These are phyloP conservation scores for Closterium sp. DNA, from an alignment of 139 green algal genomes.

Conservation along the genomic window DNA sequence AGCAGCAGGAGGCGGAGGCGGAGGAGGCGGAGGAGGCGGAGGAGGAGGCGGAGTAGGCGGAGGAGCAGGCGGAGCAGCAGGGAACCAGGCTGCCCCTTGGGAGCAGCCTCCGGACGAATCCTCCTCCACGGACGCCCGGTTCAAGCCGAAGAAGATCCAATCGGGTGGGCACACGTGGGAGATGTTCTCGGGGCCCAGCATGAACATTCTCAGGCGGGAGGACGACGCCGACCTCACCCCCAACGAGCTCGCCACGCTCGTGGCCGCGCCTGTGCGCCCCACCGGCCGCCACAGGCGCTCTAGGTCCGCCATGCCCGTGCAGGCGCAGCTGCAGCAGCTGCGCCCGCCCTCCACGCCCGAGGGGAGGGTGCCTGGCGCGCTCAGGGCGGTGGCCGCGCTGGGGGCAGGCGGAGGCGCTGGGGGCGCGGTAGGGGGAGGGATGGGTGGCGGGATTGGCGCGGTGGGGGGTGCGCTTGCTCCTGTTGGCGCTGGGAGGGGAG, in stretches of 20 bases:
- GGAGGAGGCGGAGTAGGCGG: background rate
- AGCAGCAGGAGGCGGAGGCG: background rate
- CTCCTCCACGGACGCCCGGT: background rate
- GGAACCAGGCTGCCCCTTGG: background rate
- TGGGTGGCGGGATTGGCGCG: background rate
- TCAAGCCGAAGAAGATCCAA: conserved; percentile 1
- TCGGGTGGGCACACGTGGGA: conserved; percentile 3
- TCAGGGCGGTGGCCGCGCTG: background rate
- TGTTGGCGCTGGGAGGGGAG: too few relatives aligned
- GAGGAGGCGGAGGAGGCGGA: background rate
- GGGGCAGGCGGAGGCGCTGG: background rate
- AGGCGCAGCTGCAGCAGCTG: background rate
- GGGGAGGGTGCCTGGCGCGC: background rate
- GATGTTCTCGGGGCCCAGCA: background rate
- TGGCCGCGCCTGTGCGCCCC: background rate
- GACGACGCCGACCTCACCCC: background rate
- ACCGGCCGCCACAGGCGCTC: background rate
- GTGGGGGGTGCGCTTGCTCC: background rate
- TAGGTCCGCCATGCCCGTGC: background rate
- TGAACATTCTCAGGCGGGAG: background rate
- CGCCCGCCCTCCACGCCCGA: background rate
- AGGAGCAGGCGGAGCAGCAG: background rate
- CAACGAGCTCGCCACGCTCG: background rate
- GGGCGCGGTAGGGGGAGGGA: background rate
- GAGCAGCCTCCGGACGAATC: background rate